Evolutionary conservation across 257 asterid species (phyloP).

Genomic region (Eustoma russellianum): DNA sequence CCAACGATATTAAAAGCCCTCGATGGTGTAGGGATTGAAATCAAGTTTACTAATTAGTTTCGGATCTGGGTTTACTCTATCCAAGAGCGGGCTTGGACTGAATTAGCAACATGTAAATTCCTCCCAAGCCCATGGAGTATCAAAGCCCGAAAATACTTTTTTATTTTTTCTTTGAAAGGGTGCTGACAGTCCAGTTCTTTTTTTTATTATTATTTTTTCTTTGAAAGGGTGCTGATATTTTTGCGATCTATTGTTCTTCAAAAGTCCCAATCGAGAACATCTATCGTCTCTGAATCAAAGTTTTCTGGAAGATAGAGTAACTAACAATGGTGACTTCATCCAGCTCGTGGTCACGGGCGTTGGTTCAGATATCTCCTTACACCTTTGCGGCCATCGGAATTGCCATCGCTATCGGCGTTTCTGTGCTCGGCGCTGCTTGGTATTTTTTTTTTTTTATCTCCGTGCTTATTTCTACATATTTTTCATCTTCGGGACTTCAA

Average conservation of each 20-base stretch:
- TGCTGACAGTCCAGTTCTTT: too few species aligned
- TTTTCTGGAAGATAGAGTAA: not conserved
- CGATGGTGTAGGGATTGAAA: too few species aligned
- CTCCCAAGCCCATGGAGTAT: not conserved
- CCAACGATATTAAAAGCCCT: too few species aligned
- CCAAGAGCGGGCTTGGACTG: too few species aligned
- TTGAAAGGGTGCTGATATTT: not conserved
- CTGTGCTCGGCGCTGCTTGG: constrained; percentile 99
- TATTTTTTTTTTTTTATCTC: constrained; percentile 20
- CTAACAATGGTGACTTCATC: constrained; percentile 47
- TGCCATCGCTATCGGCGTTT: constrained; percentile 87
- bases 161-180: not conserved
- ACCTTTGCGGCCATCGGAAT: constrained; percentile 91
- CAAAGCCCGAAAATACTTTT: too few species aligned
- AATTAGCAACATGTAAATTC: too few species aligned
- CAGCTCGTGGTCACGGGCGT: constrained; percentile 83
- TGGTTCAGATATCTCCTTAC: constrained; percentile 90
- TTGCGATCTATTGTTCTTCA: not conserved
- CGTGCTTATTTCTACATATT: not conserved
- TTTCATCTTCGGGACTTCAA: constrained; percentile 4
- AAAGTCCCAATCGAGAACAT: not conserved
- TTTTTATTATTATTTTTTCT: too few species aligned
- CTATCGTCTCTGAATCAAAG: constrained; percentile 4
- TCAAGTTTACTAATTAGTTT: too few species aligned
- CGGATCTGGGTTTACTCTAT: too few species aligned